Evolutionary conservation across 768 basidiomycete species (phyloP), one percentile per base, ranked within the genome.

Genomic region (Naganishia friedmannii): DNA sequence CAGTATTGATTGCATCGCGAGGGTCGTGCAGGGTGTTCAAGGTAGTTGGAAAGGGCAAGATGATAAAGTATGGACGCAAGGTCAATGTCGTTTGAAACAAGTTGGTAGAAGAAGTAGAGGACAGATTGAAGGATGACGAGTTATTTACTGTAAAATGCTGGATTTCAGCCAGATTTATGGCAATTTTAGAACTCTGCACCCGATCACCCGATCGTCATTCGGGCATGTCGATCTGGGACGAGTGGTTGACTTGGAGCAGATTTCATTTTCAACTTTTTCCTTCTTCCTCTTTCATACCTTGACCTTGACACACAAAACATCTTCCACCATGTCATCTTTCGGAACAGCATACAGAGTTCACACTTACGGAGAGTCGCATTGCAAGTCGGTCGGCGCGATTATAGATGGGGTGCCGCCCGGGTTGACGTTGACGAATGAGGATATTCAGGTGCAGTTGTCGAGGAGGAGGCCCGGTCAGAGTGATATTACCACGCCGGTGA

Each of bases 351-450:
- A 91, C 84, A 87, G 92, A 56, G 96, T 99, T 31, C 94, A 94
- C 66, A 99, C 96, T 73, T 99, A 91, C 79, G 96, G 96, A 70
- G 96, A 99, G 84, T 93, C 91, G 73, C 96, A 99, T 80, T 97
- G 96, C 79, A 87, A 91, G 34, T 94, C 92, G 17, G 96, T 98
- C 42, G 96, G 96, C 17, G 93, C 92, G 42, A 97, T 99, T 82
- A 88, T 99, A 76, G 96, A 98, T 79, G 96, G 96, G 39, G 93
- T 93, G 74, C 95, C 95, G 66, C 95, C 95, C 46, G 96, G 96
- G 19, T 83, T 98, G 42, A 84, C 86, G 72, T 85, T 99, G 69
- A 85, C 88, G 31, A 84, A 90, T 42, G 83, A 87, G 74, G 95
- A 98, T 78, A 88, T 99, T 53, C 96, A 99, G 79, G 83, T 86